These are phyloP conservation scores for Colletotrichum truncatum DNA, from an alignment of 2,329 filamentous ascomycete species.

Conservation along the genomic window DNA sequence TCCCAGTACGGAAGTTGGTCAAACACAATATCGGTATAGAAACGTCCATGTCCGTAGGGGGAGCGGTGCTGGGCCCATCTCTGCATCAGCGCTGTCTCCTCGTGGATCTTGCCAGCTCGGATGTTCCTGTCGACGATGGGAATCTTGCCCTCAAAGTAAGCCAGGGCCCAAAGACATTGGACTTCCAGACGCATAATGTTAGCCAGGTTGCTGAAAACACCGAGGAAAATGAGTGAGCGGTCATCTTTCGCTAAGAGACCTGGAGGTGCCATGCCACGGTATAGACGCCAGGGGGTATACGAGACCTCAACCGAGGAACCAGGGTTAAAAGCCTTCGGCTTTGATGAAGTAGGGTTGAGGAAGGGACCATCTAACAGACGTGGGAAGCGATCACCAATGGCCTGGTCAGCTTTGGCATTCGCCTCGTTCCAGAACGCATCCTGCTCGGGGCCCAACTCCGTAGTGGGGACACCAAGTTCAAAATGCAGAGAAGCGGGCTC, in stretches of 20 bases:
- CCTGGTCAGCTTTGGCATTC: constrained; percentile 27
- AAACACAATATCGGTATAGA: constrained; percentile 65
- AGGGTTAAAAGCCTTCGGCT: constrained; percentile 27
- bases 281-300: constrained; percentile 37
- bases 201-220: constrained; percentile 54
- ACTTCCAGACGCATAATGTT: constrained; percentile 54
- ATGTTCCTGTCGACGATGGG: constrained; percentile 15
- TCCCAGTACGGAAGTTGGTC: constrained; percentile 69
- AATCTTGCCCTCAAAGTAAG: constrained; percentile 63
- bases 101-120: constrained; percentile 14
- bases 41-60: constrained; percentile 58
- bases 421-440: constrained; percentile 27
- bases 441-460: constrained; percentile 26
- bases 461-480: constrained; percentile 33
- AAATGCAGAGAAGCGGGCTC: constrained; percentile 29
- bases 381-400: constrained; percentile 29
- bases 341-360: constrained; percentile 13
- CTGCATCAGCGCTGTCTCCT: constrained; percentile 58
- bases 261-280: constrained; percentile 37
- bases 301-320: constrained; percentile 25
- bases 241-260: constrained; percentile 43
- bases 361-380: constrained; percentile 29
- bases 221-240: constrained; percentile 57
- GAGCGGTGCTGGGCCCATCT: constrained; percentile 62
- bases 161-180: constrained; percentile 63